Evolutionary conservation across 163 green algal species (phyloP).

Genomic region (Trebouxiophyceae sp.): DNA sequence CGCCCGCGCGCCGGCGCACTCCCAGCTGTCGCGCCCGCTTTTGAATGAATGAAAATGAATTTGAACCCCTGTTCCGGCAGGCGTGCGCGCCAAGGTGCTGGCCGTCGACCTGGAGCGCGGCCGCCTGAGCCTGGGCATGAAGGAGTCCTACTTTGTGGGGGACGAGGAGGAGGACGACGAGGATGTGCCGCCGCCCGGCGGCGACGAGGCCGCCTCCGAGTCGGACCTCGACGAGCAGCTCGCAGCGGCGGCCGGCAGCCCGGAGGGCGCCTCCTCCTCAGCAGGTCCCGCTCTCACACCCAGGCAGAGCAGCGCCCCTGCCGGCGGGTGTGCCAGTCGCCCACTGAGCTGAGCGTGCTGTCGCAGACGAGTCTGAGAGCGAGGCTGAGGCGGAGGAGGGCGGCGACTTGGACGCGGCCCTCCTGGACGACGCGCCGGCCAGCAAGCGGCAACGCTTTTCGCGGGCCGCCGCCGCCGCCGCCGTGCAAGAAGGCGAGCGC

Average conservation of each 20-base stretch:
- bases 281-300: too few relatives aligned
- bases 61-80: slow-evolving; percentile 21
- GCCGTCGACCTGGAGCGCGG: slow-evolving; percentile 44
- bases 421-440: too few relatives aligned
- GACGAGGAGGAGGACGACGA: slow-evolving; percentile 3
- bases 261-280: too few relatives aligned
- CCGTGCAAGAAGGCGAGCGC: too few relatives aligned
- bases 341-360: neutral
- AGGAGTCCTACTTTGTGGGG: slow-evolving; percentile 54
- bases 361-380: slow-evolving; percentile 26
- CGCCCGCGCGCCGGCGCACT: too few relatives aligned
- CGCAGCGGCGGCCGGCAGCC: too few relatives aligned
- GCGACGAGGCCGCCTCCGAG: slow-evolving; percentile 15
- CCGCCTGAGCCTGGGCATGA: slow-evolving; percentile 63
- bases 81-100: slow-evolving; percentile 53
- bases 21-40: neutral
- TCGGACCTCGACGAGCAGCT: too few relatives aligned
- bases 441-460: too few relatives aligned
- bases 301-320: too few relatives aligned
- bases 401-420: slow-evolving; percentile 7
- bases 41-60: neutral
- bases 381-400: neutral
- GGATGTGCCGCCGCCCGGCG: neutral
- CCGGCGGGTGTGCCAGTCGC: neutral
- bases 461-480: too few relatives aligned